Evolutionary conservation across 129 eudicot species (phyloP), one percentile per base, ranked within the genome.

Genomic region (Escallonia rubra): DNA sequence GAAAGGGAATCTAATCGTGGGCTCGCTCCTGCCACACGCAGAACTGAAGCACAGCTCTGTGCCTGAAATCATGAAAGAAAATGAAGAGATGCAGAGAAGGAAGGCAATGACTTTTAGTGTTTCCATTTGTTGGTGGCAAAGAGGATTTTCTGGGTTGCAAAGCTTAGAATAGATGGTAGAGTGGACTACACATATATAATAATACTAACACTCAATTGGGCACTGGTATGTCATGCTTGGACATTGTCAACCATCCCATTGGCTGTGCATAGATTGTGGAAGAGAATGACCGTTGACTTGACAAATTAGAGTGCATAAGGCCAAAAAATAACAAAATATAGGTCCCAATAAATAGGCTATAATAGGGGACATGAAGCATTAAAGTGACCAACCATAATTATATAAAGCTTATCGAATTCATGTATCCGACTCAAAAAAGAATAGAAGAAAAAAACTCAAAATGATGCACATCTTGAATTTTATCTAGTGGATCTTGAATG

Each of bases 1-100:
- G 23, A 81, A 81, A 3, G 86, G 86, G 79, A 81, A 81, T 7
- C 71, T 76, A 41, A 81, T 72, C 48, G 11, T 3, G 12, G 74
- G 79, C n/a, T 64, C 79, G 13, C 10, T 23, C 10, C 46, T 51
- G 60, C 46, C 34, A 46, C 80, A 76, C 10, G 49, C 57, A 1
- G 75, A 63, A 41, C 2, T 69, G 10, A 40, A 16, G 64, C 80
- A 76, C 55, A 43, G 34, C 4, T 54, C 40, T 44, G 77, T 4
- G 44, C 13, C 10, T 9, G 72, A 58, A 12, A 13, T 14, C n/a
- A 48, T 41, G 42, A 46, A n/a, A 9, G 44, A 52, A 43, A 42
- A 15, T 12, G 8, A 10, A 7, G 43, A 39, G 65, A 41, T 10
- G 55, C 63, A 39, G 69, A 72, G 48, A 67, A 70, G 39, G 11